Conservation (phyloP, 192 early-diverging fungal genomes). For the Backusella macrospora region DNA sequence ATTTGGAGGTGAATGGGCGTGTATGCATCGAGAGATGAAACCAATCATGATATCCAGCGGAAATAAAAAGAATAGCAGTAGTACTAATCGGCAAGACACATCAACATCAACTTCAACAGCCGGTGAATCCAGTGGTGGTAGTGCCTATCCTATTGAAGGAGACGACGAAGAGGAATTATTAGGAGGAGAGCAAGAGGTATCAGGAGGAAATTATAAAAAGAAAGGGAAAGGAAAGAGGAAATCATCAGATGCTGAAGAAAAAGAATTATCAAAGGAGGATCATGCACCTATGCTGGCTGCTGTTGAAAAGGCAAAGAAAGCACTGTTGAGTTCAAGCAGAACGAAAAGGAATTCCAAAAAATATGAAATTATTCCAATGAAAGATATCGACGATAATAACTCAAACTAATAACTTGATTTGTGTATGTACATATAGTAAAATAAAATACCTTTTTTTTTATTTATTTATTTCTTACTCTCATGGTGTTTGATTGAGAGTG, state of each 20-base stretch:
- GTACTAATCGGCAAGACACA: not conserved
- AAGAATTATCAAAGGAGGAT: not conserved
- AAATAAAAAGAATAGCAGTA: slow-evolving; percentile 5
- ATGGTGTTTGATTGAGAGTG: too few species aligned
- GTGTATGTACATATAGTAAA: too few species aligned
- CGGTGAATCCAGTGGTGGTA: not conserved
- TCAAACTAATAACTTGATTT: too few species aligned
- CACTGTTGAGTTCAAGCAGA: not conserved
- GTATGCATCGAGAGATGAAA: slow-evolving; percentile 80
- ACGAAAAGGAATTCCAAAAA: slow-evolving; percentile 13
- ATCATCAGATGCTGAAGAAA: slow-evolving; percentile 18
- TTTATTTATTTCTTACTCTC: too few species aligned
- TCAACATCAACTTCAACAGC: not conserved
- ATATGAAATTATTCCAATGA: slow-evolving; percentile 26
- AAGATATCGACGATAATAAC: not conserved
- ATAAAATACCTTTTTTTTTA: too few species aligned
- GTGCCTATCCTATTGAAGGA: not conserved
- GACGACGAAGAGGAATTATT: slow-evolving; percentile 17
- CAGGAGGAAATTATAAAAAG: not conserved
- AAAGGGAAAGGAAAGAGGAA: slow-evolving; percentile 23
- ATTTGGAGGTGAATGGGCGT: slow-evolving; percentile 79
- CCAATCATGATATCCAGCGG: slow-evolving; percentile 58
- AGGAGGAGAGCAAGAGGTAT: slow-evolving; percentile 6
- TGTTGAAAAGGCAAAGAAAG: slow-evolving; percentile 21
- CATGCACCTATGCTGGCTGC: slow-evolving; percentile 14